These are phyloP conservation scores for Pleurotus djamor DNA, from an alignment of 768 basidiomycete genomes.

Conservation along the genomic window DNA sequence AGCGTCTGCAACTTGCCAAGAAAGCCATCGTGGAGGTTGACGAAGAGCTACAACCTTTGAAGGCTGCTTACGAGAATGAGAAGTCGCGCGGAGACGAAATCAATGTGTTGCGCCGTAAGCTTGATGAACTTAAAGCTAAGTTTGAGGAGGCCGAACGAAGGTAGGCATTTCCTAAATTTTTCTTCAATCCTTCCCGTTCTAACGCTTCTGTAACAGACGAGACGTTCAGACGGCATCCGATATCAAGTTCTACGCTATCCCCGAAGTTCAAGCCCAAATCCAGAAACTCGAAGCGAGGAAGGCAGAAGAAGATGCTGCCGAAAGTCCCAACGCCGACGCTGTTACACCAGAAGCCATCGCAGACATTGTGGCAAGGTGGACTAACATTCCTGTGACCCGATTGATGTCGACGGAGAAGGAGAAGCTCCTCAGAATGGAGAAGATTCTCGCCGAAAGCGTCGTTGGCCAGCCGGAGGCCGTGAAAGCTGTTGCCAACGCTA, in stretches of 20 bases:
- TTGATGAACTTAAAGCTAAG: slow-evolving; percentile 91
- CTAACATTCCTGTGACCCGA: slow-evolving; percentile 85
- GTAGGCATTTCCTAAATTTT: slow-evolving; percentile 31
- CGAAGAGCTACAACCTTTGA: slow-evolving; percentile 79
- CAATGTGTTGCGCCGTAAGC: slow-evolving; percentile 68
- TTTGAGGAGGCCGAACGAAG: slow-evolving; percentile 90
- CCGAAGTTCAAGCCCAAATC: slow-evolving; percentile 78
- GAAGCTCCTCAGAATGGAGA: slow-evolving; percentile 86
- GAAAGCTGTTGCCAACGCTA: slow-evolving; percentile 90
- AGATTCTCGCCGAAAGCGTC: slow-evolving; percentile 70
- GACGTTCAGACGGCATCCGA: slow-evolving; percentile 83
- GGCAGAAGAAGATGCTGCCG: slow-evolving; percentile 60
- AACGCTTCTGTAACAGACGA: slow-evolving; percentile 33
- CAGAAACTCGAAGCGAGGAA: slow-evolving; percentile 63
- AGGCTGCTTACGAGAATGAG: slow-evolving; percentile 84
- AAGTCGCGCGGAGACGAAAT: slow-evolving; percentile 83
- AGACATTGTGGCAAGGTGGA: slow-evolving; percentile 93
- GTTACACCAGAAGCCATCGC: slow-evolving; percentile 92
- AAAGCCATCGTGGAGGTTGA: slow-evolving; percentile 84
- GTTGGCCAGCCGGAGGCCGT: slow-evolving; percentile 92
- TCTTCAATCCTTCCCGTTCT: not conserved
- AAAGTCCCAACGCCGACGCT: slow-evolving; percentile 53
- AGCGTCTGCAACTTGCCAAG: slow-evolving; percentile 68
- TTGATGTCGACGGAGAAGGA: slow-evolving; percentile 90
- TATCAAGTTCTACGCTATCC: slow-evolving; percentile 88